These are phyloP conservation scores for Botrytis galanthina DNA, from an alignment of 2,329 filamentous ascomycete species.

Conservation along the genomic window DNA sequence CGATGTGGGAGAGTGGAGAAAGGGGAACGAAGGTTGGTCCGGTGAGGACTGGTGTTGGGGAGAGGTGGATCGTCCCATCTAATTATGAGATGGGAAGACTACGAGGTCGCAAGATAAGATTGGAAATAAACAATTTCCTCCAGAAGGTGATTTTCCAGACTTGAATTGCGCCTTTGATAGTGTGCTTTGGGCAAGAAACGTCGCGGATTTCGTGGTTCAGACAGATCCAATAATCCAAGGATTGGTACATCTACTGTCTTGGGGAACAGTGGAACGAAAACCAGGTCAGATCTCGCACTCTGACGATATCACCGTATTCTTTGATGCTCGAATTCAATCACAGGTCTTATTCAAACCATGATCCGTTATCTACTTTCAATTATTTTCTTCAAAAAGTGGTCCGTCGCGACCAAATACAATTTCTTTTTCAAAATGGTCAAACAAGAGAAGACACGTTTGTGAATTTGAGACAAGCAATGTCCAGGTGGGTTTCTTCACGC, in stretches of 20 bases:
- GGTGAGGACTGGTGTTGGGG: conserved; percentile 31
- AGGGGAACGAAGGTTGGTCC: conserved; percentile 24
- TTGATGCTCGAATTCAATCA: neutral
- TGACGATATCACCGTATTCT: neutral
- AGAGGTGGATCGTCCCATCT: neutral
- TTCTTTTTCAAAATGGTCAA: neutral
- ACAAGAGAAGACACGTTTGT: no score
- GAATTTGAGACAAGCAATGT: neutral
- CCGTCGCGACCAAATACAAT: neutral
- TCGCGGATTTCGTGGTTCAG: neutral
- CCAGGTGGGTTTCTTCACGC: neutral
- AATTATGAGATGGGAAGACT: neutral
- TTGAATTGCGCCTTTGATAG: no score
- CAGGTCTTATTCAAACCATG: neutral
- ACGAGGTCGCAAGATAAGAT: neutral
- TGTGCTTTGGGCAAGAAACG: neutral
- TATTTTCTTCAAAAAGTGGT: neutral
- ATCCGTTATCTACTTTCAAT: neutral
- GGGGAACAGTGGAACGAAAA: neutral
- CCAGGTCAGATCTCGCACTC: neutral
- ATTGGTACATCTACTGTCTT: neutral
- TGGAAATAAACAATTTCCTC: no score
- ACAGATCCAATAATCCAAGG: neutral
- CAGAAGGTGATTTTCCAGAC: neutral
- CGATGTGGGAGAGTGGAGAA: conserved; percentile 28